These are phyloP conservation scores for Sarocladium strictum DNA, from an alignment of 2,329 filamentous ascomycete species.

Conservation along the genomic window DNA sequence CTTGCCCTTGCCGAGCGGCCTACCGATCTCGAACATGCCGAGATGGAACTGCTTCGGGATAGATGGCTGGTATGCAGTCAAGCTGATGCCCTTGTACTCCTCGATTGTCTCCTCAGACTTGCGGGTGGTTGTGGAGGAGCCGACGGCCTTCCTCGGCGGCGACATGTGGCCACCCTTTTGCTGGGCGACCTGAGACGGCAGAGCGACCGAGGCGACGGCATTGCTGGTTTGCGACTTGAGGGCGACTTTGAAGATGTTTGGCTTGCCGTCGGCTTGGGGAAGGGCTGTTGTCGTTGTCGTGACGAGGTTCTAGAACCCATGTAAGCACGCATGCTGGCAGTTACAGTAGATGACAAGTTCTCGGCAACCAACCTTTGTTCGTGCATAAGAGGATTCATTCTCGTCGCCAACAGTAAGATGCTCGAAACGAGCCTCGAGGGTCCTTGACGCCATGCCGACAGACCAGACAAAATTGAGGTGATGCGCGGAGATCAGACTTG, in stretches of 20 bases:
- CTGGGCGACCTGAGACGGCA: slow-evolving; percentile 61
- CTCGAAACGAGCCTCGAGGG: slow-evolving; percentile 83
- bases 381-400: slow-evolving; percentile 64
- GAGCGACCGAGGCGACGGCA: slow-evolving; percentile 57
- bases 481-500: too few species aligned
- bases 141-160: slow-evolving; percentile 44
- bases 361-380: slow-evolving; percentile 74
- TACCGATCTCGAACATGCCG: slow-evolving; percentile 90
- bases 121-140: slow-evolving; percentile 25
- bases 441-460: slow-evolving; percentile 56
- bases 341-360: too few species aligned
- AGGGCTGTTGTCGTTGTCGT: slow-evolving; percentile 35
- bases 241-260: slow-evolving; percentile 81
- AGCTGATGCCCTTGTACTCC: slow-evolving; percentile 45
- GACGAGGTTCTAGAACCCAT: slow-evolving; percentile 21
- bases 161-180: slow-evolving; percentile 41
- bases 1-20: slow-evolving; percentile 80
- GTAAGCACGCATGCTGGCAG: too few species aligned
- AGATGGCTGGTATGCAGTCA: slow-evolving; percentile 49
- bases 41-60: slow-evolving; percentile 69
- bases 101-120: slow-evolving; percentile 21
- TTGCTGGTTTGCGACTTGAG: slow-evolving; percentile 72
- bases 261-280: slow-evolving; percentile 19
- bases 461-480: not conserved
- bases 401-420: slow-evolving; percentile 85